A percentile compares a stretch with the other conserved stretches of the same genome.
phyloP scores from a whole-genome alignment of 805 yeast genomes.

The Candida ovalis region DNA sequence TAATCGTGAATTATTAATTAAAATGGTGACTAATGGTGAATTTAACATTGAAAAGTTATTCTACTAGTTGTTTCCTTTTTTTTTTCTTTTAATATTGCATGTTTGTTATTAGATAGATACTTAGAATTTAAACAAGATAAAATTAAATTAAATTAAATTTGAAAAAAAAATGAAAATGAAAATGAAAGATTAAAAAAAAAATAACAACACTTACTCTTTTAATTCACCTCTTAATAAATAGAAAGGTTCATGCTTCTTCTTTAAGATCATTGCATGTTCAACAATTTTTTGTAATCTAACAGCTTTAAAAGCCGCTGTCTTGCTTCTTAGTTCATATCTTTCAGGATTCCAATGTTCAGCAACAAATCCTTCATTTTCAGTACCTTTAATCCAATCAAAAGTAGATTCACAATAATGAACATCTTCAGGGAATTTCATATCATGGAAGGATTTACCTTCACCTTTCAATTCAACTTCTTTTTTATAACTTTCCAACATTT shows the following conservation, averaged over 20 bases:
- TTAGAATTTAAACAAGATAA: no score
- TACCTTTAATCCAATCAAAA: conserved; percentile 33
- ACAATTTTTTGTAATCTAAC: conserved; percentile 26
- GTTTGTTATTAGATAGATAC: no score
- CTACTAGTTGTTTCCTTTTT: no score
- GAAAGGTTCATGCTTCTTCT: conserved; percentile 23
- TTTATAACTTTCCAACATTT: conserved; percentile 33
- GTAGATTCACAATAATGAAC: conserved; percentile 52
- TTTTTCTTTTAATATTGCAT: no score
- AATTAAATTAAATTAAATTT: not conserved
- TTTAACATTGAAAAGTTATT: not conserved
- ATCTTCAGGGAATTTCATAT: conserved; percentile 53
- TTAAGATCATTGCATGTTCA: conserved; percentile 26
- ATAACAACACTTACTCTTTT: not conserved
- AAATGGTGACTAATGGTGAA: conserved; percentile 2
- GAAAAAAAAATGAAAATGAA: not conserved
- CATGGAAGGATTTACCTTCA: conserved; percentile 46
- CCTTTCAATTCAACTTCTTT: conserved; percentile 41
- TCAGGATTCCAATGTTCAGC: conserved; percentile 30
- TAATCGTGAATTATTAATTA: conserved; percentile 20
- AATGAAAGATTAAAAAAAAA: not conserved
- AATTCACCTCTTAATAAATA: conserved; percentile 18
- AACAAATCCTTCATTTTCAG: conserved; percentile 32
- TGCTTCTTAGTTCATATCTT: conserved; percentile 22
- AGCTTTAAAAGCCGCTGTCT: conserved; percentile 27